These are phyloP conservation scores for Aspergillus nanangensis DNA, from an alignment of 495 filamentous ascomycete species.

Conservation along the genomic window DNA sequence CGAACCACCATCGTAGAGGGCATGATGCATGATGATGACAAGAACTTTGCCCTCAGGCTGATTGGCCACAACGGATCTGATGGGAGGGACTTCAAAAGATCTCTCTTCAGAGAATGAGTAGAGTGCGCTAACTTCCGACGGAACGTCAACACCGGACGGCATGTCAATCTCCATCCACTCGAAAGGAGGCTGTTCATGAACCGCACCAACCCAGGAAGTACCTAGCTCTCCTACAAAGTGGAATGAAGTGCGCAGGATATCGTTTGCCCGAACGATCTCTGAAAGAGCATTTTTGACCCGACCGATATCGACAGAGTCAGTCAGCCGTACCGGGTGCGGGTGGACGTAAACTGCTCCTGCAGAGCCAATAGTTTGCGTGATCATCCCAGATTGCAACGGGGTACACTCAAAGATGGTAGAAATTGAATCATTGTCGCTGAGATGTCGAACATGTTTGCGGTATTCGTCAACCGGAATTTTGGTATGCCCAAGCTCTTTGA, in stretches of 20 bases:
- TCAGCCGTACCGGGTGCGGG: conserved; percentile 53
- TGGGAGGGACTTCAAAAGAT: conserved; percentile 14
- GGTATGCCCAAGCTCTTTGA: not conserved
- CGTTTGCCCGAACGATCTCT: conserved; percentile 33
- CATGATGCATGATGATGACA: conserved; percentile 63
- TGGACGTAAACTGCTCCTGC: conserved; percentile 59
- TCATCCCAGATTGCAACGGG: conserved; percentile 71
- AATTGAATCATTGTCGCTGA: conserved; percentile 53
- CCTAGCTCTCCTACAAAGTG: conserved; percentile 18
- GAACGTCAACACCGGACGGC: conserved; percentile 7
- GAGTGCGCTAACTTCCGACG: conserved; percentile 8
- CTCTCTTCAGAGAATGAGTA: conserved; percentile 12
- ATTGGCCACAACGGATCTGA: conserved; percentile 15
- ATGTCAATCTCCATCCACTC: conserved; percentile 17
- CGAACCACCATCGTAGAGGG: conserved; percentile 83
- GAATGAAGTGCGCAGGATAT: conserved; percentile 64
- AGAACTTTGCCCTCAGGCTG: conserved; percentile 20
- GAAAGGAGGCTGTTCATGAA: conserved; percentile 15
- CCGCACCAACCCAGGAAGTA: conserved; percentile 19
- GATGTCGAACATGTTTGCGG: conserved; percentile 9
- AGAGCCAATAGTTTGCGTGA: conserved; percentile 53
- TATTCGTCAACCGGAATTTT: conserved; percentile 10
- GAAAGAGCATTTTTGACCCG: conserved; percentile 46
- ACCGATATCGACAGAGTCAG: conserved; percentile 27
- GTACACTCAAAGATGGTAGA: conserved; percentile 69